Base-by-base conservation (phyloP, 2,329 filamentous ascomycete species). In the Apiospora phragmitis region DNA sequence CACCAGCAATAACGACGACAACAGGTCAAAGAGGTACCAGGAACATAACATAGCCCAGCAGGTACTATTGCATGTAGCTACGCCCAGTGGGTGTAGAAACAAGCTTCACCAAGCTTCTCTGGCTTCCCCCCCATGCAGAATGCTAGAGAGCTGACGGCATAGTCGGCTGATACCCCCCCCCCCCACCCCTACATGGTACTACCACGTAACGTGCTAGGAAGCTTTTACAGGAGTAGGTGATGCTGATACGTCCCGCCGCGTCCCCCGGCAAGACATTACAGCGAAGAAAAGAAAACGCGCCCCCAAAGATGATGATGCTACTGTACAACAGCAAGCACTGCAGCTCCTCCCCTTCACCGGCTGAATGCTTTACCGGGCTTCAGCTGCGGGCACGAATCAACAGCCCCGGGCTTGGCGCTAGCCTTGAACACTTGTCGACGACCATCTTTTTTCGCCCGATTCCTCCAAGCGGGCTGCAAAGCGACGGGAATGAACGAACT, bases 371-470 rank as follows among this genome's bases (percentile, higher is more conserved):
- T 62, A 18, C 55, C 55, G 55, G 32, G 32, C 51, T 38, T 62
- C 55, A 62, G 55, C 55, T 62, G 55, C 55, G 55, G 55, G 55
- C 55, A 62, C 55, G 55, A 62, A 62, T 62, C 55, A 62, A 62
- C 55, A 62, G 55, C 55, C 55, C 32, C 55, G 32, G 55, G 55
- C 55, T 62, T 62, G 55, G 55, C 55, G 32, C 55, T 62, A 62
- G 55, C 55, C 55, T 62, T 21, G 29, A 35, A 35, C 26, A 62
- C 32, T 59, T 35, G 51, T 59, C 7, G 51, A 59, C 12, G n/a
- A 59, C 21, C 29, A 9, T n/a, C n/a, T 21, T n/a, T 11, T 59
- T 59, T n/a, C 55, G 49, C 14, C 21, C 42, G 7, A 12, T 59
- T 14, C 51, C 9, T 35, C 16, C 51, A 35, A 6, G 51, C 26